A percentile compares a stretch with the other conserved stretches of the same genome.
Conservation (phyloP, 208 protist genomes). For the Angomonas desouzai region DNA sequence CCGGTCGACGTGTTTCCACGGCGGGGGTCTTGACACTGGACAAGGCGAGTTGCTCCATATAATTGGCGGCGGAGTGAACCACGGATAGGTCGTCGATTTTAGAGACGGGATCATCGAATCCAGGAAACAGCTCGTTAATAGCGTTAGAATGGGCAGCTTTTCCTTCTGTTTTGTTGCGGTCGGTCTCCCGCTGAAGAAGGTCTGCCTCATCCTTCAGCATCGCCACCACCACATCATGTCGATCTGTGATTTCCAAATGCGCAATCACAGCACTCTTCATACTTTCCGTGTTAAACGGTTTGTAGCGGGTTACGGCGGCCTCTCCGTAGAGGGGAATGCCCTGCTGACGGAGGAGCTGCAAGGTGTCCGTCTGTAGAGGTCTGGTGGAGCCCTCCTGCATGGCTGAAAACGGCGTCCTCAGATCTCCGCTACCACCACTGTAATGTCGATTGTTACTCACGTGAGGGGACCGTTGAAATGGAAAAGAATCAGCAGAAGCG, state of each 20-base stretch:
- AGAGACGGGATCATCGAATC: background rate
- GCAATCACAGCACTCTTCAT: slow-evolving; percentile 34
- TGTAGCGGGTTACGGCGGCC: background rate
- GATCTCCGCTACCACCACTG: background rate
- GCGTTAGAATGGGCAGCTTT: background rate
- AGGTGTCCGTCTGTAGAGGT: background rate
- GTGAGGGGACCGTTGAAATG: background rate
- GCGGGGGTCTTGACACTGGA: background rate
- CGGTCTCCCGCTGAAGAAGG: background rate
- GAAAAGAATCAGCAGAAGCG: background rate
- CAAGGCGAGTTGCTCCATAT: background rate
- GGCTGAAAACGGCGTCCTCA: background rate
- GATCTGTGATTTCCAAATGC: slow-evolving; percentile 38
- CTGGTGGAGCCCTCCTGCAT: background rate
- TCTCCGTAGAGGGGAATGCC: slow-evolving; percentile 1
- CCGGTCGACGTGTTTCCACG: background rate
- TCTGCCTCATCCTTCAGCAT: slow-evolving; percentile 34
- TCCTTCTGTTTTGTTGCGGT: background rate
- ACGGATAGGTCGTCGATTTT: background rate
- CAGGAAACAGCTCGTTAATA: background rate
- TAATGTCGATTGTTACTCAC: background rate
- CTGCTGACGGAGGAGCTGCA: background rate
- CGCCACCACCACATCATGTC: slow-evolving; percentile 46
- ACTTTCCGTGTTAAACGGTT: slow-evolving; percentile 13
- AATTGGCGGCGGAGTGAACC: background rate